A percentile compares a stretch with the other conserved stretches of the same genome.
Evolutionary conservation across 192 early-diverging fungal species (phyloP).

Genomic region (Backusella australiensis): DNA sequence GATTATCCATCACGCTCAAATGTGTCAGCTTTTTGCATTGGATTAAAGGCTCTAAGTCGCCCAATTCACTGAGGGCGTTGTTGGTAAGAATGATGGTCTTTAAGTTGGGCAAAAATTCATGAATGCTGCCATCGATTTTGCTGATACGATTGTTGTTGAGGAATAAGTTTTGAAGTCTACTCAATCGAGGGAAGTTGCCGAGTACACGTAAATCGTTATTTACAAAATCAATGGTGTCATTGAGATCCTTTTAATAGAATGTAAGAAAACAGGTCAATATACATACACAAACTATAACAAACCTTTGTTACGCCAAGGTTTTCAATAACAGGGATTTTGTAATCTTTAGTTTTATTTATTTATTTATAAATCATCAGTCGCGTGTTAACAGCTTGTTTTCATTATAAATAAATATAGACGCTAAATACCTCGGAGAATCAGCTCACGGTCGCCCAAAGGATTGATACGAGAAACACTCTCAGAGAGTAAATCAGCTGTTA

Average conservation of each 20-base stretch:
- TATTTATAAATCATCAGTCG: slow-evolving; percentile 3
- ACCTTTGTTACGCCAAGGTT: slow-evolving; percentile 94
- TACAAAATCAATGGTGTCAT: slow-evolving; percentile 92
- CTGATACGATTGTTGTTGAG: slow-evolving; percentile 89
- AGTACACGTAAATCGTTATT: slow-evolving; percentile 87
- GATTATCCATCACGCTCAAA: slow-evolving; percentile 86
- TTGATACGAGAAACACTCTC: slow-evolving; percentile 75
- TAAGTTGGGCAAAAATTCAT: slow-evolving; percentile 72
- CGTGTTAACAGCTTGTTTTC: background rate
- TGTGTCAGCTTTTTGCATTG: slow-evolving; percentile 45
- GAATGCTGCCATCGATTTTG: slow-evolving; percentile 68
- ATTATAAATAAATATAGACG: background rate
- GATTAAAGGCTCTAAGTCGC: slow-evolving; percentile 78
- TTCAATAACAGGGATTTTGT: slow-evolving; percentile 89
- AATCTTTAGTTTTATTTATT: slow-evolving; percentile 44
- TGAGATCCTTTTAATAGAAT: slow-evolving; percentile 61
- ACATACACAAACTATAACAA: slow-evolving; percentile 11
- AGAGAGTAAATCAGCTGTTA: slow-evolving; percentile 72
- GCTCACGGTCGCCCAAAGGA: slow-evolving; percentile 84
- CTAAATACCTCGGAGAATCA: slow-evolving; percentile 80
- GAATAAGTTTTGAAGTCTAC: slow-evolving; percentile 72
- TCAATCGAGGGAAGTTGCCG: slow-evolving; percentile 84
- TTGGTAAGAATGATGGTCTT: slow-evolving; percentile 81
- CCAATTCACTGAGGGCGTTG: slow-evolving; percentile 81
- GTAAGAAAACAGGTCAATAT: background rate